Evolutionary conservation across 2,329 filamentous ascomycete species (phyloP).

Genomic region (Cercospora berteroae): DNA sequence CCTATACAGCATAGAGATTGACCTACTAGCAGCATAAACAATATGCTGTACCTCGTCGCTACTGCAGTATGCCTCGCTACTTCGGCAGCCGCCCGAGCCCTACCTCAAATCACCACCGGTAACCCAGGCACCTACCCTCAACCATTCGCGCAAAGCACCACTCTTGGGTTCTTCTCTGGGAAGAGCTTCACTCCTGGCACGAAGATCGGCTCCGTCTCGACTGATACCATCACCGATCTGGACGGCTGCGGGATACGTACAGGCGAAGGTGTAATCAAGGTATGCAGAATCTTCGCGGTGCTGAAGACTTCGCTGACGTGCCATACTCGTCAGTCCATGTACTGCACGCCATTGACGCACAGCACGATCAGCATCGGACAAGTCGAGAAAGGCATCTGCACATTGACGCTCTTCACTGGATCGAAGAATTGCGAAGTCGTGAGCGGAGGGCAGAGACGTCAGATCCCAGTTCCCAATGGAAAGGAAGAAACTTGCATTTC

Average conservation of each 20-base stretch:
- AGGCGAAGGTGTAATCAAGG: slow-evolving; percentile 10
- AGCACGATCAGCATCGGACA: slow-evolving; percentile 24
- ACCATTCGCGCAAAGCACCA: slow-evolving; percentile 13
- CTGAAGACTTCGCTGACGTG: background rate
- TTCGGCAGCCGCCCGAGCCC: background rate
- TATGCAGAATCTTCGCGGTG: background rate
- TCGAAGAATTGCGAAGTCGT: slow-evolving; percentile 25
- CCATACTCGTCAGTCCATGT: slow-evolving; percentile 4
- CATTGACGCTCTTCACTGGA: slow-evolving; percentile 23
- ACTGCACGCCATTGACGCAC: slow-evolving; percentile 13
- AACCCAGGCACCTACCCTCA: slow-evolving; percentile 4
- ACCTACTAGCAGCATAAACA: background rate
- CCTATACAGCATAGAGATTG: background rate
- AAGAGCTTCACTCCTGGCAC: slow-evolving; percentile 6
- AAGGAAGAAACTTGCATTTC: slow-evolving; percentile 21
- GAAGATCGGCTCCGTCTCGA: background rate
- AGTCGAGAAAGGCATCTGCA: slow-evolving; percentile 23
- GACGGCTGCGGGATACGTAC: slow-evolving; percentile 11
- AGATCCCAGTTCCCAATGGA: slow-evolving; percentile 19
- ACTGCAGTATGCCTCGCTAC: background rate
- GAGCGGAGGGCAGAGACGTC: slow-evolving; percentile 10
- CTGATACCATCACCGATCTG: background rate
- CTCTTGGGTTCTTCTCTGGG: slow-evolving; percentile 17
- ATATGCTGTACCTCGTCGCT: background rate
- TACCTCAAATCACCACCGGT: slow-evolving; percentile 17